Evolutionary conservation across 2,329 filamentous ascomycete genomes (phyloP).

Genomic region (Xylariaceae sp.): DNA sequence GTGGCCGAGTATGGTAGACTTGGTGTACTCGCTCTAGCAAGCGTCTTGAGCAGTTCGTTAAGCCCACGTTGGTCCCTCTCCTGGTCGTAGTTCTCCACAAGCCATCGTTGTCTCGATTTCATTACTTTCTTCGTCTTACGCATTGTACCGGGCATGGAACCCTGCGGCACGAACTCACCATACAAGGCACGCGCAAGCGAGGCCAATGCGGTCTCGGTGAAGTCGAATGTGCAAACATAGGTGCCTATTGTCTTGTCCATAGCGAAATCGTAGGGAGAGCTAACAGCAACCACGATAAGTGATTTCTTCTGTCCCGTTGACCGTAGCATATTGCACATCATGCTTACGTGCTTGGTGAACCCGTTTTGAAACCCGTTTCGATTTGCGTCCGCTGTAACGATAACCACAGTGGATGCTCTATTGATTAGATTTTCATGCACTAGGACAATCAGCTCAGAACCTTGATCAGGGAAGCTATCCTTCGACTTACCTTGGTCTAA

Average conservation of each 20-base stretch:
- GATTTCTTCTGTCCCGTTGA: constrained; percentile 81
- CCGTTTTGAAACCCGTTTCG: constrained; percentile 90
- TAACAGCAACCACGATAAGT: constrained; percentile 86
- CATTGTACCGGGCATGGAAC: constrained; percentile 68
- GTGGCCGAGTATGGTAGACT: constrained; percentile 70
- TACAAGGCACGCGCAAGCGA: constrained; percentile 81
- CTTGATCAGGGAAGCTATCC: background rate
- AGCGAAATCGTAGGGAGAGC: constrained; percentile 94
- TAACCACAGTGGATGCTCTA: constrained; percentile 80
- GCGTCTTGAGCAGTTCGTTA: constrained; percentile 68
- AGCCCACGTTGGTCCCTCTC: constrained; percentile 72
- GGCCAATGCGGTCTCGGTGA: constrained; percentile 86
- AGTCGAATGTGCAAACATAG: constrained; percentile 94
- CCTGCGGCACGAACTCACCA: constrained; percentile 64
- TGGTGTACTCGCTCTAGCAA: constrained; percentile 65
- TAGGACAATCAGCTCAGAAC: constrained; percentile 19
- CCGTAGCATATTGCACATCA: constrained; percentile 86
- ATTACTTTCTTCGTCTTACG: constrained; percentile 83
- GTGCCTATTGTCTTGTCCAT: constrained; percentile 88
- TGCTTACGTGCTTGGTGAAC: constrained; percentile 93
- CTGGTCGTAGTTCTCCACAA: constrained; percentile 84
- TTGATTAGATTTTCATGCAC: constrained; percentile 93
- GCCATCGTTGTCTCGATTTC: constrained; percentile 91
- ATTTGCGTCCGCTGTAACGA: constrained; percentile 91
- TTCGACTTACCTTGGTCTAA: constrained; percentile 64